Conservation (phyloP, 1,284 basidiomycete genomes). For the Pseudozyma pruni region DNA sequence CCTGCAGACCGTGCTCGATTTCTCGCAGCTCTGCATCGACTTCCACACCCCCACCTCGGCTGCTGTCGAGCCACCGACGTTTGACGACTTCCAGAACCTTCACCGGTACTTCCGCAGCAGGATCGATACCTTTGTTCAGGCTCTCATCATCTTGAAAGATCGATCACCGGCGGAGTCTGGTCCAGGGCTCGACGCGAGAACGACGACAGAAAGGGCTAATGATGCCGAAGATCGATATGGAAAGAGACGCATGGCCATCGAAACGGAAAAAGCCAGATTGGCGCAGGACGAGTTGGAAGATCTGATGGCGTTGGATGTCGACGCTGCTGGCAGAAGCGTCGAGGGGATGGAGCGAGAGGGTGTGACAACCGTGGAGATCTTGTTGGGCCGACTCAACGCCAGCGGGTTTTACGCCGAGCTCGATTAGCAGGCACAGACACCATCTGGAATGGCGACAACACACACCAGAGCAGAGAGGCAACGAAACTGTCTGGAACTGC, state of each 20-base stretch:
- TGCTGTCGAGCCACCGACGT: constrained; percentile 12
- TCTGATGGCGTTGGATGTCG: constrained; percentile 27
- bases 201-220: too few species aligned
- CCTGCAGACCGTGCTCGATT: constrained; percentile 41
- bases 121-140: constrained; percentile 30
- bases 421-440: constrained; percentile 5
- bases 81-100: constrained; percentile 24
- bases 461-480: background rate
- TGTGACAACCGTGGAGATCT: constrained; percentile 20
- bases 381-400: constrained; percentile 29
- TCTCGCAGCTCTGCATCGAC: constrained; percentile 38
- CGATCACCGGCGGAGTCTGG: constrained; percentile 1
- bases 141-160: constrained; percentile 32
- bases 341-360: constrained; percentile 9
- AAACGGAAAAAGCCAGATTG: constrained; percentile 30
- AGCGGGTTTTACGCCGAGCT: constrained; percentile 37
- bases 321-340: constrained; percentile 9
- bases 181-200: background rate
- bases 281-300: constrained; percentile 32
- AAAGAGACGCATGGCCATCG: constrained; percentile 31
- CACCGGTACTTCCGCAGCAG: constrained; percentile 17
- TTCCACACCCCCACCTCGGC: constrained; percentile 16
- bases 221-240: background rate
- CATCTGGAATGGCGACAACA: background rate
- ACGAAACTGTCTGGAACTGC: background rate